Base-by-base conservation (phyloP, 1,284 basidiomycete species). In the Coniferiporia sulphurascens region DNA sequence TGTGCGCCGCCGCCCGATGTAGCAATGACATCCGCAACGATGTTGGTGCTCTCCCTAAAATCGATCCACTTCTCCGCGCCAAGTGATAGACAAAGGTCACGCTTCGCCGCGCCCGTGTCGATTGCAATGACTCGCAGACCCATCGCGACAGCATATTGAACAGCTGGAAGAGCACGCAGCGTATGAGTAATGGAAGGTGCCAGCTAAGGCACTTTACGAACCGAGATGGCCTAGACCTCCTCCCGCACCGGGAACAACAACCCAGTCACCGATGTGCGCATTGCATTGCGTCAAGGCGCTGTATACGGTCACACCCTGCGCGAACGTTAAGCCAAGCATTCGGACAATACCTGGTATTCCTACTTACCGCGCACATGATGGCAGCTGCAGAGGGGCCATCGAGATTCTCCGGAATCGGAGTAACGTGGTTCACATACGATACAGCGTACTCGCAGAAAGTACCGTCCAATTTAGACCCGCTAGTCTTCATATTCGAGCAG, bases 1-100 rank as follows among this genome's bases (percentile, higher is more conserved):
- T 95, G 91, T 1, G 91, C 84, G 38, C 92, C 91, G 8, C 89
- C 91, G 57, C 79, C 89, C 0, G 87, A 88, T 1, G 81, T 79
- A 7, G 75, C 79, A 69, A 82, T 78, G 63, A 93, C 79, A 35
- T 84, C 85, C 44, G 71, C 74, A 35, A 86, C 81, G 57, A 90
- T 74, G 66, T 90, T 77, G 59, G 80, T 77, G 12, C 75, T 76
- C 68, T 80, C 78, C 65, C 78, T 83, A 76, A 91, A 93, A 75
- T 95, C 91, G 65, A 95, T 80, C 82, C 87, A 94, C 55, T 78
- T 78, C 65, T 89, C 85, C 0, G 90, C 90, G 48, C 93, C 92
- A 55, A 93, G 84, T 32, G 78, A 73, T 62, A 78, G 66, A 70
- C 82, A 84, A 13, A 95, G 79, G 53, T 84, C 76, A 67, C 81